phyloP scores from a whole-genome alignment of 208 protist genomes.

The Angomonas ambiguus region DNA sequence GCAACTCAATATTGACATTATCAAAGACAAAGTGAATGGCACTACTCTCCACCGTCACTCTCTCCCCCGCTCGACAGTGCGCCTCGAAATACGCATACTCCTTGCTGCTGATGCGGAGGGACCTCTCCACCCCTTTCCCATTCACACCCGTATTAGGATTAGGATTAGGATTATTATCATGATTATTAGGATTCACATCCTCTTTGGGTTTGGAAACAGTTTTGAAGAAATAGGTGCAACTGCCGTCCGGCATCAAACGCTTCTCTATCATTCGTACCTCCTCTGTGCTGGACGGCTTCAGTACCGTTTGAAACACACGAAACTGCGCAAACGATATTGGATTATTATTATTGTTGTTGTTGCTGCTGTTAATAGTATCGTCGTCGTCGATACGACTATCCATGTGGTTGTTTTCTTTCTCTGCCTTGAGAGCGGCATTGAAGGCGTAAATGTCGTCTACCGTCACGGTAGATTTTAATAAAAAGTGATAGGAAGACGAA shows the following conservation, averaged over 20 bases:
- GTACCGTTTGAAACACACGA: conserved; percentile 39
- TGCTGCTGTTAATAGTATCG: conserved; percentile 46
- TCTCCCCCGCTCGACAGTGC: conserved; percentile 41
- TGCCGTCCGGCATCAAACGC: conserved; percentile 47
- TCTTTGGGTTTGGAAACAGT: neutral
- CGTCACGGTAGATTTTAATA: too few species aligned
- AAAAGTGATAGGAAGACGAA: too few species aligned
- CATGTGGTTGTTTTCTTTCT: too few species aligned
- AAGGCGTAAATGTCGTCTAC: too few species aligned
- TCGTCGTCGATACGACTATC: too few species aligned
- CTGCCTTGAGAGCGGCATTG: too few species aligned
- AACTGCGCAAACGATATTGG: conserved; percentile 36
- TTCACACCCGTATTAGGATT: too few species aligned
- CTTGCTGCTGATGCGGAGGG: conserved; percentile 63
- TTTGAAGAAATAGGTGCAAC: conserved; percentile 61
- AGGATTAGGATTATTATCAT: too few species aligned
- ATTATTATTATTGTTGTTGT: conserved; percentile 23
- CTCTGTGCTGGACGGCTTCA: conserved; percentile 49
- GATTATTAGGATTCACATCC: neutral
- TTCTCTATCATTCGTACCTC: conserved; percentile 54
- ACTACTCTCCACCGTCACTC: conserved; percentile 44
- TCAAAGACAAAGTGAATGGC: conserved; percentile 61
- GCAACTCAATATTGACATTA: conserved; percentile 53
- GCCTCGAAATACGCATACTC: conserved; percentile 64
- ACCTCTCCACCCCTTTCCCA: conserved; percentile 39